Base-by-base conservation (phyloP, 2,329 filamentous ascomycete genomes). In the Cordyceps farinosa region DNA sequence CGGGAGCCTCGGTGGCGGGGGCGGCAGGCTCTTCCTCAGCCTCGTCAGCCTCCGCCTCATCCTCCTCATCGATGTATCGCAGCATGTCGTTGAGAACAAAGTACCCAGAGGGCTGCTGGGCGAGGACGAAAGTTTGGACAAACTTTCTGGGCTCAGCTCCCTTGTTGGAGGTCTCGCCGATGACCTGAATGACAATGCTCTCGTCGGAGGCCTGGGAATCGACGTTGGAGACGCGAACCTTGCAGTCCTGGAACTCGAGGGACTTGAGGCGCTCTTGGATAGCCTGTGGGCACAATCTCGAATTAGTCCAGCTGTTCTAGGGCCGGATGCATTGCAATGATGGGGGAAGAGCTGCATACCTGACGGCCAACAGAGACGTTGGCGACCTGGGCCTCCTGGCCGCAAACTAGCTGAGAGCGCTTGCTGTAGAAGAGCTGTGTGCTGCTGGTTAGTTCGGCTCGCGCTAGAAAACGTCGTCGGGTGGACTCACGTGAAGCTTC, bases 61-160 rank as follows among this genome's bases (percentile, higher is more conserved):
- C 84, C 70, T 94, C 90, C 66, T 95, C 91, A 67, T 89, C 87
- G 68, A 99, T 88, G 78, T 96, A 98, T 70, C 95, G 87, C 81
- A 98, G 92, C 75, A 99, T 97, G 74, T 99, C 95, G 78, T 99
- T 99, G 70, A 99, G 86, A 40, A 99, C 94, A 71, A 96, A 99
- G 82, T 98, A 99, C 67, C 95, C 95, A 63, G 94, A 96, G 56
- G 92, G 92, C 80, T 99, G 95, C 77, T 94, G 88, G 55, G 95
- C 95, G 66, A 99, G 90, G 66, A 99, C 91, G 71, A 99, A 99
- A 59, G 94, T 98, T 83, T 99, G 95, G 47, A 93, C 90, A 73
- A 99, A 99, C 77, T 97, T 97, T 82, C 91, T 93, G 72, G 94
- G 91, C 64, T 95, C 91, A 67, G 89, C 88, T 55, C 87, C 87